phyloP scores from a whole-genome alignment of 1,139 yeast species.

The Groenewaldozyma sp. region DNA sequence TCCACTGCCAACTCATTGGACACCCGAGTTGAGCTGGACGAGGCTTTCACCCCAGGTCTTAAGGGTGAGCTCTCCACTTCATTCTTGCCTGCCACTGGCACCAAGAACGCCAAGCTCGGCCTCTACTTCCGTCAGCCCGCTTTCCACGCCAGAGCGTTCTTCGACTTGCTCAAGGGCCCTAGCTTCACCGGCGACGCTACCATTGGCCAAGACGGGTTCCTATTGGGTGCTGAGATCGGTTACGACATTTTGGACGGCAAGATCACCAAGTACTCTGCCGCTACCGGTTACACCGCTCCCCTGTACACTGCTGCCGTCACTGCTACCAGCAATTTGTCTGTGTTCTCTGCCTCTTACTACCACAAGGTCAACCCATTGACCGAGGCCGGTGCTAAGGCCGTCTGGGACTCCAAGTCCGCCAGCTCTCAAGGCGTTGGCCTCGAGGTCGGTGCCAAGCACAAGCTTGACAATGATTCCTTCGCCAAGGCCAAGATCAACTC shows the following conservation, averaged over 20 bases:
- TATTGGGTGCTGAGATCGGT: conserved; percentile 96
- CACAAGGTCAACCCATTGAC: conserved; percentile 86
- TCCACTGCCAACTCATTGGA: conserved; percentile 85
- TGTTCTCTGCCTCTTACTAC: conserved; percentile 94
- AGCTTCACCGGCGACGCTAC: conserved; percentile 91
- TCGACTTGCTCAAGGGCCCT: conserved; percentile 93
- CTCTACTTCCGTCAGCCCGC: conserved; percentile 88
- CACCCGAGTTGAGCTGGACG: conserved; percentile 89
- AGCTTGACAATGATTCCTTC: conserved; percentile 76
- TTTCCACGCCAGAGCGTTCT: conserved; percentile 89
- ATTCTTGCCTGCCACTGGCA: conserved; percentile 71
- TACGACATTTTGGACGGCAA: conserved; percentile 91
- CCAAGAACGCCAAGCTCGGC: conserved; percentile 86
- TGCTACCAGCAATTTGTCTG: conserved; percentile 81
- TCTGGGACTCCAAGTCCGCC: conserved; percentile 79
- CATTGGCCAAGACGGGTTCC: conserved; percentile 91
- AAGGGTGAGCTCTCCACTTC: conserved; percentile 88
- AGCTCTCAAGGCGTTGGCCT: conserved; percentile 53
- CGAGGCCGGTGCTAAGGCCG: conserved; percentile 97
- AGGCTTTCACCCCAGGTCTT: conserved; percentile 90
- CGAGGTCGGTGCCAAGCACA: conserved; percentile 95
- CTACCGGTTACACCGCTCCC: conserved; percentile 87
- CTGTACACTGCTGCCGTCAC: conserved; percentile 82
- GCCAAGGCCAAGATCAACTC: conserved; percentile 97
- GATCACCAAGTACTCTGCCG: conserved; percentile 90